Conservation (phyloP, 2,329 filamentous ascomycete genomes). For the Apiospora kogelbergensis region DNA sequence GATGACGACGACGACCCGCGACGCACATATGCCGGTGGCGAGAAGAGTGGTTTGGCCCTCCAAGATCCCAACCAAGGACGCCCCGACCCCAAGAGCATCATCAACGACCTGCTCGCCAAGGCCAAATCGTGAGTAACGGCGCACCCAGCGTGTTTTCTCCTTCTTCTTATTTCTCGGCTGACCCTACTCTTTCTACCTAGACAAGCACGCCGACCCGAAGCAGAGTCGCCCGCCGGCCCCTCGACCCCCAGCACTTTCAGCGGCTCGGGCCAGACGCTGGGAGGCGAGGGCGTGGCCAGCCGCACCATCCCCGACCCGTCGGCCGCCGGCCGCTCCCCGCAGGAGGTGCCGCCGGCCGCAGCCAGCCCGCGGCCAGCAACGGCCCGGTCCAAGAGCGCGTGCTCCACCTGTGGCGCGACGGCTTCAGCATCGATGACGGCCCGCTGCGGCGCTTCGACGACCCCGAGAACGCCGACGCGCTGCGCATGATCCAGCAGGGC, state of each 20-base stretch:
- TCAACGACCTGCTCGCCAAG: conserved; percentile 64
- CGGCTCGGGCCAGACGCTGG: conserved; percentile 73
- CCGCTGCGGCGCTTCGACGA: conserved; percentile 77
- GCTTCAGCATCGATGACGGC: conserved; percentile 83
- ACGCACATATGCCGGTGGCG: conserved; percentile 80
- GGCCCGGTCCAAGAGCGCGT: conserved; percentile 62
- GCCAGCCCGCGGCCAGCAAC: conserved; percentile 27
- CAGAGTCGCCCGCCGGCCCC: conserved; percentile 45
- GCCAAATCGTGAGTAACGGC: conserved; percentile 53
- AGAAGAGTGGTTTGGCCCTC: conserved; percentile 74
- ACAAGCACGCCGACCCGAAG: background rate
- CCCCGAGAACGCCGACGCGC: conserved; percentile 68
- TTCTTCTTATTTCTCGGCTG: background rate
- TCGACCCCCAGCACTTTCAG: conserved; percentile 57
- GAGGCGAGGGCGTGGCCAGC: conserved; percentile 74
- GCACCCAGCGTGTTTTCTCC: background rate
- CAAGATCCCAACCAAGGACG: conserved; percentile 57
- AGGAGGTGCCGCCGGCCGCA: conserved; percentile 24
- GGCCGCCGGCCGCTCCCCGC: conserved; percentile 38
- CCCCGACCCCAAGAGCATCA: conserved; percentile 52
- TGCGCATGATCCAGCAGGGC: conserved; percentile 75
- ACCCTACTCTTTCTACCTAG: background rate
- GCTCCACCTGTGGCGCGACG: conserved; percentile 79
- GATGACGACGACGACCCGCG: conserved; percentile 59
- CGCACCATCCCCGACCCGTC: conserved; percentile 61